phyloP scores from a whole-genome alignment of 805 yeast genomes.

The Wickerhamiella brachini region DNA sequence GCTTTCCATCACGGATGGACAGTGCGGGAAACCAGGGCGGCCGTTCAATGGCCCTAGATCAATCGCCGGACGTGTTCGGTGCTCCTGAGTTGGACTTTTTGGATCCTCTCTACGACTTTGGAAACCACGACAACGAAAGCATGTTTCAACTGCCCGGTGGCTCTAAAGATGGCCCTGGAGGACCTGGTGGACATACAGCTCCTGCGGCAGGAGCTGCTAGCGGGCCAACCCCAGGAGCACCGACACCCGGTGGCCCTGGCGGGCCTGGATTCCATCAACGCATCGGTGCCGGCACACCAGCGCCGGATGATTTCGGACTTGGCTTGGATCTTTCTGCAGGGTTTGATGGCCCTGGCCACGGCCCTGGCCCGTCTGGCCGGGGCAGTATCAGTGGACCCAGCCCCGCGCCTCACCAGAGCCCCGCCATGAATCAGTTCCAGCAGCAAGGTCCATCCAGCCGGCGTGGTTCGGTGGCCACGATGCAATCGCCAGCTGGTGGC shows the following conservation, averaged over 20 bases:
- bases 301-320: neutral
- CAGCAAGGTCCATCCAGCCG: neutral
- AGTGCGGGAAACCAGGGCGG: neutral
- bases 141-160: neutral
- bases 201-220: too few species aligned
- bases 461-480: neutral
- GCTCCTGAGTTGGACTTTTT: neutral
- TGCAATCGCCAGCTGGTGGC: neutral
- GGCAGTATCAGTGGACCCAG: neutral
- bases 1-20: constrained; percentile 2
- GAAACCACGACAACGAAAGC: neutral
- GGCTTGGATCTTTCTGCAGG: neutral
- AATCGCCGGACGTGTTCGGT: neutral
- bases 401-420: neutral
- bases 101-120: constrained; percentile 1
- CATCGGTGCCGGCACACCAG: neutral
- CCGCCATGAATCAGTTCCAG: neutral
- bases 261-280: neutral
- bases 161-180: neutral
- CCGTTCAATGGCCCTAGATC: neutral
- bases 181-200: too few species aligned
- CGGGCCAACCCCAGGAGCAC: neutral
- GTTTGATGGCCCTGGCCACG: neutral
- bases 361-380: neutral
- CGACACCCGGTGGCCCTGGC: neutral